Base-by-base conservation (phyloP, 345 rosid genomes). In the Garcia nutans region DNA sequence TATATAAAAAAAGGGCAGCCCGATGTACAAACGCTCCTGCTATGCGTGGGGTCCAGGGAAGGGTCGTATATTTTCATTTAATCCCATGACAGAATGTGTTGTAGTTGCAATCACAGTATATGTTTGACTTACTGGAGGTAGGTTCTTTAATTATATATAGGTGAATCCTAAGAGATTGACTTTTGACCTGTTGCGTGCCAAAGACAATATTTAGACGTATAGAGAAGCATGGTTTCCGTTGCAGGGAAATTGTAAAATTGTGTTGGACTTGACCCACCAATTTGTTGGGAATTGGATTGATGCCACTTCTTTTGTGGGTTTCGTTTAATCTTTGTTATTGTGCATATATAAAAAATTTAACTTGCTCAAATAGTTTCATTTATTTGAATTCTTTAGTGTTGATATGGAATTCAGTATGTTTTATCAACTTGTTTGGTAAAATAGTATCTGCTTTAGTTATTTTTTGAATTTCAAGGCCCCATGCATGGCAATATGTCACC, bases 401-500 rank as follows among this genome's bases (percentile, higher is more conserved):
- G 19, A 20, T 58, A 8, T 31, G 10, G n/a, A 22, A 10, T 56
- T 56, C 57, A 33, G 20, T 59, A 12, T 60, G 42, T 23, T 49
- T 62, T 31, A 47, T 9, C 3, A 16, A 10, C 58, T 17, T 33
- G 7, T 24, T 37, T 61, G 41, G 28, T 24, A 63, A 61, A 41
- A 19, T 44, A 45, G 28, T 22, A 20, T 59, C 20, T 44, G 75
- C 9, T 60, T 22, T 13, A 60, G 49, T 64, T 50, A 13, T 52
- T 71, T n/a, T 76, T 31, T 52, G 28, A 44, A 45, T 55, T 73
- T 2, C 70, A 69, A 67, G 65, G 41, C 20, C 16, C 63, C 41
- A 12, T 73, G 56, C 50, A 56, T 74, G 72, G 63, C 55, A 24
- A 41, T 52, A n/a, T 65, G 31, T 55, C 59, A 76, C 59, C 41